These are phyloP conservation scores for Gracilaria vermiculophylla DNA, from an alignment of 23 red algal genomes.

Conservation along the genomic window DNA sequence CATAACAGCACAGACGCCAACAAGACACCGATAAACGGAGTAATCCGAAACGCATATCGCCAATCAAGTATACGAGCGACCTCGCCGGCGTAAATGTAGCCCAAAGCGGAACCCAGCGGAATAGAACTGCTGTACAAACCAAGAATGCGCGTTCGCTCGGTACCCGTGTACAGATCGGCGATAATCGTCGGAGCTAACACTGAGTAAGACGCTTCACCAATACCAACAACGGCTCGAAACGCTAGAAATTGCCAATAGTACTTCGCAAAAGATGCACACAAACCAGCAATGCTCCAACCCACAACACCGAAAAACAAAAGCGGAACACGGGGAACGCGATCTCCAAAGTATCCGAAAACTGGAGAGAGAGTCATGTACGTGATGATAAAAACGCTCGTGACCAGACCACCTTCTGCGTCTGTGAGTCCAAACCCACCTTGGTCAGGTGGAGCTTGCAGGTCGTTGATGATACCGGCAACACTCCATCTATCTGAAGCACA, in stretches of 20 bases:
- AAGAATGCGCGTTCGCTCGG: constrained; percentile 68
- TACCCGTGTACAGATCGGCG: constrained; percentile 77
- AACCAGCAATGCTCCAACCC: constrained; percentile 47
- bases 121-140: constrained; percentile 60
- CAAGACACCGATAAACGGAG: constrained; percentile 55
- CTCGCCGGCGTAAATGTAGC: constrained; percentile 79
- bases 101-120: constrained; percentile 69
- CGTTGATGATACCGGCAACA: constrained; percentile 72
- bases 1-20: constrained; percentile 52
- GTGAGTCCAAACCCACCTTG: constrained; percentile 74
- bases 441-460: constrained; percentile 62
- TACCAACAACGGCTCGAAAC: constrained; percentile 79
- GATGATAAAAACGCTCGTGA: constrained; percentile 77
- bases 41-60: constrained; percentile 85
- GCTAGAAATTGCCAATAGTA: constrained; percentile 69
- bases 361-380: constrained; percentile 86
- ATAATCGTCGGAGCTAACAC: constrained; percentile 79
- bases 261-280: constrained; percentile 57
- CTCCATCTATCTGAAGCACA: constrained; percentile 59
- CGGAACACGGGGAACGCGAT: constrained; percentile 62
- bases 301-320: constrained; percentile 65
- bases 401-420: constrained; percentile 68
- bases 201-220: constrained; percentile 81
- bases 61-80: constrained; percentile 65
- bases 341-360: constrained; percentile 82